A percentile compares a stretch with the other conserved stretches of the same genome.
Evolutionary conservation across 2,329 filamentous ascomycete species (phyloP).

Genomic region (Passalora sequoiae): DNA sequence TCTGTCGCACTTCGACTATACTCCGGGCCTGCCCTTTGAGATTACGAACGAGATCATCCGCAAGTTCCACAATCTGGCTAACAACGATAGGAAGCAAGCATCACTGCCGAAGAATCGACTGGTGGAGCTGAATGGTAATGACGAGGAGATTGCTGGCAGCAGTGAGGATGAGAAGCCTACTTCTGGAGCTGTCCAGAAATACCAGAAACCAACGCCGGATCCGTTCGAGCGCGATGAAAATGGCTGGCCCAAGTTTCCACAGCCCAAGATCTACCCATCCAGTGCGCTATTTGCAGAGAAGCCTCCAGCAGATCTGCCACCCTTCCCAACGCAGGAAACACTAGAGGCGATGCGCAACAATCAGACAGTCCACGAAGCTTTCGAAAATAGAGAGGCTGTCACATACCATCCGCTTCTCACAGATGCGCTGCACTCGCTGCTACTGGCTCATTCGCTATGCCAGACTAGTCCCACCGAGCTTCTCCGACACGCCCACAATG

Average conservation of each 20-base stretch:
- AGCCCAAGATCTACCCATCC: conserved; percentile 50
- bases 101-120: conserved; percentile 23
- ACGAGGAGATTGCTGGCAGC: conserved; percentile 17
- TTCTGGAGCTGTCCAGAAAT: conserved; percentile 43
- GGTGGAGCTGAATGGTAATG: conserved; percentile 14
- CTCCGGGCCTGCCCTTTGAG: conserved; percentile 61
- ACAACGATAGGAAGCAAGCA: conserved; percentile 37
- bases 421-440: conserved; percentile 71
- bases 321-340: conserved; percentile 52
- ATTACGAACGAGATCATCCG: conserved; percentile 54
- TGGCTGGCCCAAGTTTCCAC: conserved; percentile 45
- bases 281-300: conserved; percentile 66
- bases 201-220: conserved; percentile 30
- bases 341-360: conserved; percentile 25
- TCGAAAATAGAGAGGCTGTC: conserved; percentile 56
- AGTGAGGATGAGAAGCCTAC: conserved; percentile 19
- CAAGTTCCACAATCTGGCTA: conserved; percentile 54
- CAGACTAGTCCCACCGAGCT: conserved; percentile 76
- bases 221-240: conserved; percentile 33
- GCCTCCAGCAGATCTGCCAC: conserved; percentile 61
- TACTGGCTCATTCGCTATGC: conserved; percentile 72
- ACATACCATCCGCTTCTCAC: conserved; percentile 78
- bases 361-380: conserved; percentile 30
- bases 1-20: conserved; percentile 71
- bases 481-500: conserved; percentile 75